Evolutionary conservation across 768 basidiomycete species (phyloP), one percentile per base, ranked within the genome.

Genomic region (Strobilomyces echinocephalus): DNA sequence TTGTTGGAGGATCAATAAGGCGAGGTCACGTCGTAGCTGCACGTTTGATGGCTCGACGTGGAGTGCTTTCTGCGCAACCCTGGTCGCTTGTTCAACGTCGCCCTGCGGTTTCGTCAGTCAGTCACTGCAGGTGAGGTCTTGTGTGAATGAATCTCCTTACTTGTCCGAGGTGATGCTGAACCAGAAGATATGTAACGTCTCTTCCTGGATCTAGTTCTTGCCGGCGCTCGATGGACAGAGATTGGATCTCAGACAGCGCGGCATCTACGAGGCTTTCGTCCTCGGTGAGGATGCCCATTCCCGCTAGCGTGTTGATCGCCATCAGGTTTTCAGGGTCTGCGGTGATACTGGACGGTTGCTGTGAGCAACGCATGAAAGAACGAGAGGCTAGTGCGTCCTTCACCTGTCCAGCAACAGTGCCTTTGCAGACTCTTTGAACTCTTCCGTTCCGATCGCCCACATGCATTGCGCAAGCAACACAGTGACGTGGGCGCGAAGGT

Each of bases 251-350:
- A 0, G 88, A 85, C 12, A 95, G 72, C 0, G 92, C 88, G 1
- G 93, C 94, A 65, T 95, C 91, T 24, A 94, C 77, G 18, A 97
- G 77, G 34, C 77, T 79, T 33, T 87, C 84, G 61, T 95, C 93
- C 33, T 77, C 76, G 4, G 86, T 86, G 49, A 94, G 70, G 51
- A 93, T 83, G 11, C 91, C 93, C 82, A 97, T 92, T n/a, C 88
- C 88, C 1, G 89, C 88, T 1, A 97, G 79, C 0, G 85, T 79
- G 43, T 87, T 89, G 67, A 95, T 88, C 1, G 91, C 91, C 50
- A 79, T 76, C 46, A 93, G 66, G 63, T 94, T 91, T 56, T 87
- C 87, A 0, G 86, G 79, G 64, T 95, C 89, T 24, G 76, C 69
- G 0, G 85, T 76, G 58, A 97, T 87, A 62, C 94, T 95, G 59